Conservation (phyloP, 164 flowering plant species). For the Vitis amurensis region DNA sequence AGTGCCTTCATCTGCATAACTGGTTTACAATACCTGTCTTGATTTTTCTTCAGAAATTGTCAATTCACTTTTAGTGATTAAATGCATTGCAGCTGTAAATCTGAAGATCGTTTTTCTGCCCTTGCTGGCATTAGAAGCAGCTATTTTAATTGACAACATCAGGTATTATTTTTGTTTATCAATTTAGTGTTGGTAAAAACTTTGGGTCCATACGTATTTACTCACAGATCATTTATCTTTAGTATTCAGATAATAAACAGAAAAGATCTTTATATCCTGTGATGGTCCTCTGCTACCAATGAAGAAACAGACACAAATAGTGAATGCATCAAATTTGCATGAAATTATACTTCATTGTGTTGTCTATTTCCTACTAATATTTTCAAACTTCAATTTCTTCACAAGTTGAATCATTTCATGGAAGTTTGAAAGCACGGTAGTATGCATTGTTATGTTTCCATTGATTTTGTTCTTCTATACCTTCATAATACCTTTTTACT, state of each 20-base stretch:
- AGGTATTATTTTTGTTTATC: slow-evolving; percentile 22
- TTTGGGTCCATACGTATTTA: not conserved
- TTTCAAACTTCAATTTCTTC: not conserved
- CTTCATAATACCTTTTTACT: not conserved
- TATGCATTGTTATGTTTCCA: not conserved
- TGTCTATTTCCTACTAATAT: too few species aligned
- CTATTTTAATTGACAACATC: slow-evolving; percentile 38
- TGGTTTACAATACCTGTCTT: not conserved
- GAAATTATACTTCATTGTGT: too few species aligned
- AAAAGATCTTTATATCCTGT: too few species aligned
- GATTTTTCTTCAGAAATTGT: not conserved
- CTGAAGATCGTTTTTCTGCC: slow-evolving; percentile 46
- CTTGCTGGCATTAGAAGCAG: slow-evolving; percentile 34
- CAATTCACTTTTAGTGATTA: not conserved
- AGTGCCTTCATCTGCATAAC: not conserved
- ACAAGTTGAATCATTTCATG: not conserved
- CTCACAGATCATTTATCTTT: not conserved
- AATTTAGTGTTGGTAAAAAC: too few species aligned
- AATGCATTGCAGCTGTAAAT: slow-evolving; percentile 31
- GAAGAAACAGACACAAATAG: too few species aligned
- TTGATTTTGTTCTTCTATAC: not conserved
- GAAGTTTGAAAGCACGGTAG: not conserved
- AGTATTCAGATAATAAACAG: not conserved
- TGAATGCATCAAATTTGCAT: too few species aligned
- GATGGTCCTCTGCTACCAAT: too few species aligned